Conservation (phyloP, 148 eudicot genomes). For the Vaccinium vitisidaea region DNA sequence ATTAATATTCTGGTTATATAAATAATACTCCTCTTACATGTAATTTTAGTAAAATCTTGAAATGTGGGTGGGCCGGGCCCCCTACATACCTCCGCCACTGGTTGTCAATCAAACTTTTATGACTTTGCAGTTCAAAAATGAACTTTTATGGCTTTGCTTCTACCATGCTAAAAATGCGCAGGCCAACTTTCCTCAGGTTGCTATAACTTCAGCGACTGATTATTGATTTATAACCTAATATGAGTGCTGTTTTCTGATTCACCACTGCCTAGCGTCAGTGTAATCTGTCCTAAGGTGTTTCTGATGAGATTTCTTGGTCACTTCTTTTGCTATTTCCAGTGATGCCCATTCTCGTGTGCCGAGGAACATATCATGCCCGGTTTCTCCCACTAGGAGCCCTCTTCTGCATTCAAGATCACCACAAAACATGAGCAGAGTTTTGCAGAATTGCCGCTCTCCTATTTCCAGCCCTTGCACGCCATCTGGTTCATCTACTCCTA, state of each 20-base stretch:
- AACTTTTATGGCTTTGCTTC: background rate
- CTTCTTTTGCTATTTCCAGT: slow-evolving; percentile 29
- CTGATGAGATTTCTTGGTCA: background rate
- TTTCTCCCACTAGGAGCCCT: slow-evolving; percentile 57
- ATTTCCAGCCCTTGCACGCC: slow-evolving; percentile 37
- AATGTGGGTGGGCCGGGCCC: too few relatives aligned
- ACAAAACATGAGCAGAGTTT: slow-evolving; percentile 27
- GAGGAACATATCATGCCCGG: slow-evolving; percentile 57
- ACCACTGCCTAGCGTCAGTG: background rate
- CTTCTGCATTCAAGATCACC: slow-evolving; percentile 42
- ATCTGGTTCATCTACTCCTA: slow-evolving; percentile 57
- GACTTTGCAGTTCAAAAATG: too few relatives aligned
- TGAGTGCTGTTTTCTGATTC: background rate
- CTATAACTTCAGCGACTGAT: background rate
- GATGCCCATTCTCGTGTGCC: slow-evolving; percentile 23
- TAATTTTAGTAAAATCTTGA: too few relatives aligned
- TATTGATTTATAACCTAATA: background rate
- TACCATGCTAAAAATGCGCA: background rate
- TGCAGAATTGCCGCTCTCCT: slow-evolving; percentile 29
- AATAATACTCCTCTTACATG: too few relatives aligned
- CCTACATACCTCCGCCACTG: too few relatives aligned
- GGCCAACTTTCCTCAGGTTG: background rate
- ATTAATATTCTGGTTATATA: too few relatives aligned
- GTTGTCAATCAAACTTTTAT: background rate
- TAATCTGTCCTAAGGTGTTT: background rate